Evolutionary conservation across 1,139 yeast genomes (phyloP), one percentile per base, ranked within the genome.

Genomic region (Suhomyces anneliseae): DNA sequence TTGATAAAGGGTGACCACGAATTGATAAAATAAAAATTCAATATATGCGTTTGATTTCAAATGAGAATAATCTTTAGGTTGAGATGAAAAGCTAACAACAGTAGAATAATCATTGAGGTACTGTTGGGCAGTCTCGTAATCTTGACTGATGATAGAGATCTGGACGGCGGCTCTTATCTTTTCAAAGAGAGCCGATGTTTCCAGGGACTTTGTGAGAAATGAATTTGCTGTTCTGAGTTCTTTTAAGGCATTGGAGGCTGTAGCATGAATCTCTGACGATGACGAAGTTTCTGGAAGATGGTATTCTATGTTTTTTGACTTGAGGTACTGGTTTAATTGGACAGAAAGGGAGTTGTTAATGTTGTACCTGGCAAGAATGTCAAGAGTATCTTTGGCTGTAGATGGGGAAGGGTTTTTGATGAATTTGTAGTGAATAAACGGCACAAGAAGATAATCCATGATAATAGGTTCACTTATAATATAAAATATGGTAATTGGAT

Each of bases 11-110:
- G 54, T 51, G n/a, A 58, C 54, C 1, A 61, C 47, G 36, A 56
- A 60, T 47, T 62, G 69, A 47, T 60, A 59, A 38, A 64, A 62
- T 29, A 60, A 55, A 46, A 57, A 65, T 53, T 69, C 70, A 33
- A 68, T 52, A 53, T 58, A 65, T 33, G 57, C 46, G 49, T 66
- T 66, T 5, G 51, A 48, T 9, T 43, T 51, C 45, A 67, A 57
- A 35, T 56, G 59, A 15, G 50, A 50, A 15, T 51, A 53, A 40
- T 58, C 58, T 31, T 55, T 51, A 4, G 68, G 65, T 37, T 65
- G 69, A 5, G 60, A 58, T 26, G 58, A 45, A 47, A 69, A 65
- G 40, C 57, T 65, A 12, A 58, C 62, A 24, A 58, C 46, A 10
- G 61, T 48, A 10, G 57, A 46, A 41, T 55, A 58, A 34, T 57